phyloP scores from a whole-genome alignment of 1,284 basidiomycete genomes.

The Crepidotus sp. region DNA sequence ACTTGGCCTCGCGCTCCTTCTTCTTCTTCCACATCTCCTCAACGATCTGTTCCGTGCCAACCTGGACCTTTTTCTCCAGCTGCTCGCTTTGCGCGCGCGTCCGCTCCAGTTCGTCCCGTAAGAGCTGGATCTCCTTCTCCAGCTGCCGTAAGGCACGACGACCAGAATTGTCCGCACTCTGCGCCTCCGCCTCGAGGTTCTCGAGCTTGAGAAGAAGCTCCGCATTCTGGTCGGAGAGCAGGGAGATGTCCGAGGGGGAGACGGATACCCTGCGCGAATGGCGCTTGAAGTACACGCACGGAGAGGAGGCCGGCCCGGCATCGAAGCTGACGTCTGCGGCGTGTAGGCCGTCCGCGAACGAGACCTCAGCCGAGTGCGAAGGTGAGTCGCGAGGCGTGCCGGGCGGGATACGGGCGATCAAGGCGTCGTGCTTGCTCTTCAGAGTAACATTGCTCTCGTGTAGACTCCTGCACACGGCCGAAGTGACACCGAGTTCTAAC shows the following conservation, averaged over 20 bases:
- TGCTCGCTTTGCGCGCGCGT: constrained; percentile 60
- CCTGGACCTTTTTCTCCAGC: constrained; percentile 53
- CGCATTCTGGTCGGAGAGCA: constrained; percentile 72
- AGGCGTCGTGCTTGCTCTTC: constrained; percentile 57
- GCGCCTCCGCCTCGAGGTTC: constrained; percentile 63
- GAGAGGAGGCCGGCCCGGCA: constrained; percentile 16
- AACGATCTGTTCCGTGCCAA: constrained; percentile 32
- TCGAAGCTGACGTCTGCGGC: constrained; percentile 21
- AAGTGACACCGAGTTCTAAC: constrained; percentile 60
- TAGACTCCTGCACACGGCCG: constrained; percentile 57
- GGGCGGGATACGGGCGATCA: constrained; percentile 51
- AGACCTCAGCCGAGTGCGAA: constrained; percentile 26
- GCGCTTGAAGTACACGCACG: constrained; percentile 23
- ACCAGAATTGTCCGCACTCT: constrained; percentile 55
- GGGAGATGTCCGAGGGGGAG: constrained; percentile 58
- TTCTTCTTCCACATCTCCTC: constrained; percentile 42
- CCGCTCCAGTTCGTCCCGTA: constrained; percentile 66
- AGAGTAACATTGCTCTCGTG: constrained; percentile 61
- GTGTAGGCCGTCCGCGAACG: constrained; percentile 5
- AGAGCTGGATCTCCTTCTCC: constrained; percentile 64
- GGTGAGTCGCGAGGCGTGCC: constrained; percentile 30
- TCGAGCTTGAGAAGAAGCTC: constrained; percentile 69
- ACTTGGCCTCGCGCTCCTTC: constrained; percentile 47
- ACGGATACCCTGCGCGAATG: constrained; percentile 52
- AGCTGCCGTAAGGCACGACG: constrained; percentile 60